Conservation (phyloP, 768 basidiomycete species). For the Psilocybe sp. region DNA sequence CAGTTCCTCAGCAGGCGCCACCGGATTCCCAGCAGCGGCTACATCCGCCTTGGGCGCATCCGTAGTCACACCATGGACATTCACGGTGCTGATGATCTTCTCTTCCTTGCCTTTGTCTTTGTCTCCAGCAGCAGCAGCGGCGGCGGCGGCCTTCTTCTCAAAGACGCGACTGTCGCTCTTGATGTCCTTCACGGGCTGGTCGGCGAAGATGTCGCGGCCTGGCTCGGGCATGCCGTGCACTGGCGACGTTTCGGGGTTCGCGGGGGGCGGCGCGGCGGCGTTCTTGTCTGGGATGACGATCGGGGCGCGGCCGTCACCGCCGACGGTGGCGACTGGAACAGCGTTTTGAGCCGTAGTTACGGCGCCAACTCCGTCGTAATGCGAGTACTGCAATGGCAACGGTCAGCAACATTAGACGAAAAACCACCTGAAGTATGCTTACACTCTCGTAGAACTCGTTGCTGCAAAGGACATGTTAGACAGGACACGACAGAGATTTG, state of each 20-base stretch:
- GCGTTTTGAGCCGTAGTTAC: slow-evolving; percentile 37
- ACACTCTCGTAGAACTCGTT: slow-evolving; percentile 70
- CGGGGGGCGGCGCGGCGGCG: slow-evolving; percentile 9
- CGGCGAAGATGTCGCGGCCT: slow-evolving; percentile 71
- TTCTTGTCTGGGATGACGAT: slow-evolving; percentile 50
- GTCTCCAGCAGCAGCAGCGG: slow-evolving; percentile 9
- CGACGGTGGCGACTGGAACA: slow-evolving; percentile 40
- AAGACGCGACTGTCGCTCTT: slow-evolving; percentile 37
- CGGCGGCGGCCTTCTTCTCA: neutral
- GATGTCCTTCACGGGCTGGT: slow-evolving; percentile 39
- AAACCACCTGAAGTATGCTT: slow-evolving; percentile 22
- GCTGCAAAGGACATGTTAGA: slow-evolving; percentile 28
- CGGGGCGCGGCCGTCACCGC: slow-evolving; percentile 53
- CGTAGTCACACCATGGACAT: slow-evolving; percentile 7
- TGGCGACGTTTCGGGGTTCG: slow-evolving; percentile 31
- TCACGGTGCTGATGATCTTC: slow-evolving; percentile 21
- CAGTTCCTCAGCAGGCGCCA: slow-evolving; percentile 7
- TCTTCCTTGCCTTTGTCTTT: slow-evolving; percentile 10
- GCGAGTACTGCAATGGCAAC: slow-evolving; percentile 45
- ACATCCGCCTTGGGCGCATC: slow-evolving; percentile 6
- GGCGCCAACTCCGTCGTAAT: slow-evolving; percentile 39
- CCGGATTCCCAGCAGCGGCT: neutral
- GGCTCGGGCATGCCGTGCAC: slow-evolving; percentile 63
- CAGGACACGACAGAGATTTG: neutral
- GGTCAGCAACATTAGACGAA: neutral